Conservation (phyloP, 345 rosid genomes). For the Rhizophora apiculata region DNA sequence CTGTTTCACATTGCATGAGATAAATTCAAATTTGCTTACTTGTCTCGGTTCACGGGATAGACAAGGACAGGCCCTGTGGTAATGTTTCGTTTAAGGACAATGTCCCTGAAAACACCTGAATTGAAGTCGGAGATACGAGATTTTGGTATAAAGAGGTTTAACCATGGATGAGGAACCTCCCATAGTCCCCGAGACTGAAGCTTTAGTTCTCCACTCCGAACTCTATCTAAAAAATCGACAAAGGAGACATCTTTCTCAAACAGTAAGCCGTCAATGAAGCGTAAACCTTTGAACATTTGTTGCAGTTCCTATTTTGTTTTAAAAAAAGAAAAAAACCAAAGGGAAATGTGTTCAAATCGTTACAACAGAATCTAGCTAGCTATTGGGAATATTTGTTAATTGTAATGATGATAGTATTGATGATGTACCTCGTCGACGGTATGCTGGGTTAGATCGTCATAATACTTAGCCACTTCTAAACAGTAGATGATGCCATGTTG, state of each 20-base stretch:
- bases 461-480: conserved; percentile 67
- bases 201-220: conserved; percentile 59
- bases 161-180: conserved; percentile 99
- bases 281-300: conserved; percentile 16
- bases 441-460: conserved; percentile 41
- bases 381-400: neutral
- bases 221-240: conserved; percentile 68
- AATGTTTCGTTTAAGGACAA: conserved; percentile 60
- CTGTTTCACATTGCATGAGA: neutral
- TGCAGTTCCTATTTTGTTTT: conserved; percentile 36
- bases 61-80: conserved; percentile 67
- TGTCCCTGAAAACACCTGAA: conserved; percentile 55
- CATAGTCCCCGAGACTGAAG: conserved; percentile 65
- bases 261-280: conserved; percentile 22
- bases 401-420: neutral
- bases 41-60: conserved; percentile 77
- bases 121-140: conserved; percentile 63
- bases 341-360: neutral
- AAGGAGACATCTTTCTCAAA: conserved; percentile 31
- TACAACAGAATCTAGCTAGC: neutral
- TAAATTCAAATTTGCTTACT: conserved; percentile 32
- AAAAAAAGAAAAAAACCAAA: neutral
- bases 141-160: conserved; percentile 72
- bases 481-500: conserved; percentile 57
- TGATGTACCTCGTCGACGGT: conserved; percentile 39